Conservation (phyloP, 2,329 filamentous ascomycete species). For the Coniochaeta sp. region DNA sequence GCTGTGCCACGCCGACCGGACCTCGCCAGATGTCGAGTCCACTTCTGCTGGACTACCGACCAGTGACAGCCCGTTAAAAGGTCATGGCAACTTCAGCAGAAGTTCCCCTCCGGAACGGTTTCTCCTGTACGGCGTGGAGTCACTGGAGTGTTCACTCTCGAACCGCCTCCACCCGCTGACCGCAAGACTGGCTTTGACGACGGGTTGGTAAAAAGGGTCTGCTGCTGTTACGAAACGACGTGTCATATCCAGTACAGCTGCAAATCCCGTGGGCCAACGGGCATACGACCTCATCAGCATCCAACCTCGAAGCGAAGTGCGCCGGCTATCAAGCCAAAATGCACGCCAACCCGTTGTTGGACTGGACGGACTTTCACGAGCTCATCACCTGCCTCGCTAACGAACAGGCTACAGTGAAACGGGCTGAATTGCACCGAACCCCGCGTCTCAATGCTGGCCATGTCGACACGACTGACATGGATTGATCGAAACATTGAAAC, state of each 20-base stretch:
- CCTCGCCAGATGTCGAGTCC: too few relatives aligned
- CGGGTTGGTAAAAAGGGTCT: neutral
- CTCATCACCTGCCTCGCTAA: neutral
- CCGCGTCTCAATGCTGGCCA: neutral
- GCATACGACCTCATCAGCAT: neutral
- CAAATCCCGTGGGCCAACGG: neutral
- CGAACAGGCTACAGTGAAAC: too few relatives aligned
- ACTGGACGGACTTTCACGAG: neutral
- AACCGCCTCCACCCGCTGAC: neutral
- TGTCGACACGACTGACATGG: neutral
- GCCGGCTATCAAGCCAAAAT: too few relatives aligned
- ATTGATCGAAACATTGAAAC: constrained; percentile 2
- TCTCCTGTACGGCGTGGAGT: neutral
- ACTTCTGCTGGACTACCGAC: too few relatives aligned
- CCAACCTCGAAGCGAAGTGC: neutral
- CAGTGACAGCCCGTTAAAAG: too few relatives aligned
- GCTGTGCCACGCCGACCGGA: too few relatives aligned
- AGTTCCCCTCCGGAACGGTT: neutral
- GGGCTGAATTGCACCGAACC: neutral
- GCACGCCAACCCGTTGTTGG: neutral
- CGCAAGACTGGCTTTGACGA: neutral
- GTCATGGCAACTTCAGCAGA: neutral
- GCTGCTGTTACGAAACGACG: neutral
- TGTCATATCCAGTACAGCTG: neutral
- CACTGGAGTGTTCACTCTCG: neutral